Base-by-base conservation (phyloP, 257 asterid species). In the Penstemon newberryi region DNA sequence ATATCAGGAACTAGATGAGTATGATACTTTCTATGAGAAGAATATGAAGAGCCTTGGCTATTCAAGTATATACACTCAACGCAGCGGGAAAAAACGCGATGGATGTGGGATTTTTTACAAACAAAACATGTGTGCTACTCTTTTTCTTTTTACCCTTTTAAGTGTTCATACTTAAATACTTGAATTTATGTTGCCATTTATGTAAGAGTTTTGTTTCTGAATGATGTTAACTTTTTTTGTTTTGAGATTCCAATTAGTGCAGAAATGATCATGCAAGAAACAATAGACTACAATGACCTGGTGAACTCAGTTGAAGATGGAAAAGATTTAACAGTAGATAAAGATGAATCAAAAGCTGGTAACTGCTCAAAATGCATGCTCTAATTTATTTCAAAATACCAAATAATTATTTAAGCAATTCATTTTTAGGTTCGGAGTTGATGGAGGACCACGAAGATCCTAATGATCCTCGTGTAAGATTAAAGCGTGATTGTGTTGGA, bases 401-500 rank as follows among this genome's bases (percentile, higher is more conserved):
- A 19, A 8, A 18, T 66, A 12, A 52, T 38, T 40, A 5, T 59
- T 53, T 57, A 57, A 5, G 52, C 76, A 58, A 66, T 45, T 46
- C 40, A 25, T 75, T 72, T 85, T 78, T 82, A 81, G 88, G 73
- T 74, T 51, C 60, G 54, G 65, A 63, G 75, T 44, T 8, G 76
- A 78, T 78, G 76, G 77, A 70, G 50, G 91, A 80, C 63, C 81
- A 19, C 57, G 95, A 95, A 72, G 95, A 88, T 78, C 85, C 88
- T 60, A 81, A 84, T 58, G 96, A 90, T 74, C 96, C 96, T 72
- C 81, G 86, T 59, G 84, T 84, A 37, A 85, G 97, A 82, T 80
- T 93, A 60, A 93, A 90, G 81, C 99, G 99, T 66, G 96, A 93
- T 66, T 93, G 97, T 71, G 96, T 90, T 59, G 97, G 99, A 73